Evolutionary conservation across 257 asterid species (phyloP).

Genomic region (Dorcoceras hygrometricum): DNA sequence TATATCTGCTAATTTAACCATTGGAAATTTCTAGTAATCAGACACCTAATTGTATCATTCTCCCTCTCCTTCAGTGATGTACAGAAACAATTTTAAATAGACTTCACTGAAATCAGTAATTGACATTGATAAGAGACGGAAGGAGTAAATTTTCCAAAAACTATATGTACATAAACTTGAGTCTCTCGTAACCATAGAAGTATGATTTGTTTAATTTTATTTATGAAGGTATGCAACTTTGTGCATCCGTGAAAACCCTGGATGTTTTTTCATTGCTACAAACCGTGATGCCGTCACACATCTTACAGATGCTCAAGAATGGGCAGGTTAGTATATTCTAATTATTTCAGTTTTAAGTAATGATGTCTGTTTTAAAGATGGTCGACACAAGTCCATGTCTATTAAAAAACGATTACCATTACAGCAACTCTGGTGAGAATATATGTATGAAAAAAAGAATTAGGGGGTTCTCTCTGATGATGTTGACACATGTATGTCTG

Average conservation of each 20-base stretch:
- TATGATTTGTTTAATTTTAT: constrained; percentile 12
- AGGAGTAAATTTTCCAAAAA: neutral
- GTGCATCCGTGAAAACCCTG: constrained; percentile 96
- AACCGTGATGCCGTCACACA: constrained; percentile 99
- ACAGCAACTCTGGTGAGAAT: neutral
- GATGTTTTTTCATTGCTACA: constrained; percentile 96
- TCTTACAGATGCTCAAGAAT: constrained; percentile 99
- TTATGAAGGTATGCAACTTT: constrained; percentile 84
- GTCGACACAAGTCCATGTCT: neutral
- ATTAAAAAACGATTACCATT: neutral
- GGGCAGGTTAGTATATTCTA: constrained; percentile 74
- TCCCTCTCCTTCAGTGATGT: no score
- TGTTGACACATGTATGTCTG: neutral
- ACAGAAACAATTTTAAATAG: no score
- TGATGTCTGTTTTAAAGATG: neutral
- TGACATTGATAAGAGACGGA: neutral
- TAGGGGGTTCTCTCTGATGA: neutral
- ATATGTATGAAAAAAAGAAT: neutral
- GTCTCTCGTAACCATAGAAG: constrained; percentile 11
- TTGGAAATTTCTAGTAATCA: no score
- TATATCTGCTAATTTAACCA: neutral
- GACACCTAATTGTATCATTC: no score
- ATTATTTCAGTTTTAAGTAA: neutral
- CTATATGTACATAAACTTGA: constrained; percentile 2
- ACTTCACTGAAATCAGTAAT: neutral